These are phyloP conservation scores for Maudiozyma serrabonitensis DNA, from an alignment of 805 yeast genomes.

Conservation along the genomic window DNA sequence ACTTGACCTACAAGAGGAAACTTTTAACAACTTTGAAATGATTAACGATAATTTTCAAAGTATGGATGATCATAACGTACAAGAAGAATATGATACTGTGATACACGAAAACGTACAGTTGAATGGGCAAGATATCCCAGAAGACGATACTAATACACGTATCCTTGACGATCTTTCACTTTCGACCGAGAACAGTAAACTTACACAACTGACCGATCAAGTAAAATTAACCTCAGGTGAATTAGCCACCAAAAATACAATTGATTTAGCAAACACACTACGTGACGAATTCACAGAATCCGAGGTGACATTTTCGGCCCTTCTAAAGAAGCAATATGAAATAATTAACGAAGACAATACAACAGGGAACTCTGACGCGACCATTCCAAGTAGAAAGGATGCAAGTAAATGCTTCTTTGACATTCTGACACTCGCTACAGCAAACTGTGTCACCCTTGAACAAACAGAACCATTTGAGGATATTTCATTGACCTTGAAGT, in stretches of 20 bases:
- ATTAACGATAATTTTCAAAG: constrained; percentile 1
- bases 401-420: constrained; percentile 56
- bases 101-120: too few relatives aligned
- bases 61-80: neutral
- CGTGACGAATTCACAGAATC: constrained; percentile 4
- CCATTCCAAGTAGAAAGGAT: constrained; percentile 11
- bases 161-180: neutral
- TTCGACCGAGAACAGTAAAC: neutral
- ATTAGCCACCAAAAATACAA: constrained; percentile 19
- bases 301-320: constrained; percentile 5
- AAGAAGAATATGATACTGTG: neutral
- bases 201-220: constrained; percentile 5
- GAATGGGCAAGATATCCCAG: neutral
- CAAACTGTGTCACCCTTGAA: constrained; percentile 53
- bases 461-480: constrained; percentile 56
- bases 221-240: constrained; percentile 14
- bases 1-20: constrained; percentile 15
- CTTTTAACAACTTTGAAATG: constrained; percentile 4
- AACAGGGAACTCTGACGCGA: too few relatives aligned
- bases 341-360: neutral
- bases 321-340: neutral
- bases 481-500: constrained; percentile 42
- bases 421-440: constrained; percentile 68
- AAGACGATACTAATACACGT: neutral
- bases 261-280: constrained; percentile 21